Base-by-base conservation (phyloP, 352 stramenopile species). In the Phytophthora brassicae region DNA sequence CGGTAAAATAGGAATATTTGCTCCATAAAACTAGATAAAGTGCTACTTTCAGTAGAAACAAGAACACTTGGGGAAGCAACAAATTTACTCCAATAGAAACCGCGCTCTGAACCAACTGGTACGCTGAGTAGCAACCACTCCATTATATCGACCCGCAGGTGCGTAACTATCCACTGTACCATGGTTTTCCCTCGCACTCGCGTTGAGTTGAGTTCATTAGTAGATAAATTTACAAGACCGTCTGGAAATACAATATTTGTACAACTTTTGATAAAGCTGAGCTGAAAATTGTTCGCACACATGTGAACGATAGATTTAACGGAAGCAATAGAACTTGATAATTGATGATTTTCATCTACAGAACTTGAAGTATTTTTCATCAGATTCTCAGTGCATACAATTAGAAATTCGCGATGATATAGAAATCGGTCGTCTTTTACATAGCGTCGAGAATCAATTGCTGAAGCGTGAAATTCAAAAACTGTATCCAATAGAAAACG, bases 211-310 rank as follows among this genome's bases (percentile, higher is more conserved):
- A 13, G 29, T 3, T 43, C 22, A n/a, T 57, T 19, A 0, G 5
- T 23, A 14, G 41, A 23, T 16, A 19, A 14, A 14, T 7, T 19
- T 22, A 38, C 33, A 2, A 28, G 13, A 14, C 1, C 33, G 8
- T 39, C 20, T 28, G 22, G 31, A 33, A 52, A 38, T 12, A 51
- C 31, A 17, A 24, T 23, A n/a, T 39, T 13, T 17, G 62, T 42
- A 11, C 70, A 62, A 0, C 17, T n/a, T 24, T 50, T 36, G 0
- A 77, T n/a, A 7, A 72, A 12, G 3, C 14, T 17, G 20, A 75
- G 22, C 1, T 65, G 46, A 1, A 79, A 52, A 50, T 77, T 69
- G 29, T 66, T 58, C 11, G 72, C 63, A 16, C 72, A 81, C 7
- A 53, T 53, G 45, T 68, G 53, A 0, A 74, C 47, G 33, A 81